phyloP scores from a whole-genome alignment of 306 rosid species.

The Ormosia semicastrata region DNA sequence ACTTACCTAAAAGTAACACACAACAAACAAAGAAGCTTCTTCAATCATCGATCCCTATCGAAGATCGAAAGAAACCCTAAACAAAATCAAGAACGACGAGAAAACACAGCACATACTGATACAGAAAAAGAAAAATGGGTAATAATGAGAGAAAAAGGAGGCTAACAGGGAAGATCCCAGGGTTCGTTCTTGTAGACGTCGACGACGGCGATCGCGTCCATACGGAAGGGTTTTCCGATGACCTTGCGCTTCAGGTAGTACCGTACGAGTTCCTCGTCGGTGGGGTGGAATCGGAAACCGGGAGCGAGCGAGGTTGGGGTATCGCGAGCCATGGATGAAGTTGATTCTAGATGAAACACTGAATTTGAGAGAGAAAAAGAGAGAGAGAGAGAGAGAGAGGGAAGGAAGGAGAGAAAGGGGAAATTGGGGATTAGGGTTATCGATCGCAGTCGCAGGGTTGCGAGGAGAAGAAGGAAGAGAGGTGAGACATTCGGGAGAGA shows the following conservation, averaged over 20 bases:
- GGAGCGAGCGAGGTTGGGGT: conserved; percentile 55
- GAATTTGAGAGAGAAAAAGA: neutral
- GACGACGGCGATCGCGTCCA: conserved; percentile 61
- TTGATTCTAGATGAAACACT: neutral
- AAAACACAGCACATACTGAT: neutral
- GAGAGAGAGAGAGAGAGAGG: neutral
- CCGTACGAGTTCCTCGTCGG: conserved; percentile 79
- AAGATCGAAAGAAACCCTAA: neutral
- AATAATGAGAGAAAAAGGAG: neutral
- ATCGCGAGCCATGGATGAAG: conserved; percentile 38
- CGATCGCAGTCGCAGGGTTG: no score
- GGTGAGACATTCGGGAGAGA: no score
- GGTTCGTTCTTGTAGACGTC: conserved; percentile 87
- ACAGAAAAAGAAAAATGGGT: neutral
- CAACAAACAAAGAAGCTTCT: neutral
- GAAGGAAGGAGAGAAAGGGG: neutral
- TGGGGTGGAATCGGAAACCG: conserved; percentile 95
- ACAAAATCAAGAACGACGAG: neutral
- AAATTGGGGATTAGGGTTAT: neutral
- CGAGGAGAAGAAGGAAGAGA: no score
- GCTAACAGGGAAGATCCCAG: conserved; percentile 89
- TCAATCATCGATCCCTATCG: neutral
- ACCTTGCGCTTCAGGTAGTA: conserved; percentile 76
- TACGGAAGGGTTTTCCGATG: conserved; percentile 42
- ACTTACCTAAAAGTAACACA: conserved; percentile 39